Evolutionary conservation across 2,329 filamentous ascomycete genomes (phyloP), one percentile per base, ranked within the genome.

Genomic region (Ascochyta fabae): DNA sequence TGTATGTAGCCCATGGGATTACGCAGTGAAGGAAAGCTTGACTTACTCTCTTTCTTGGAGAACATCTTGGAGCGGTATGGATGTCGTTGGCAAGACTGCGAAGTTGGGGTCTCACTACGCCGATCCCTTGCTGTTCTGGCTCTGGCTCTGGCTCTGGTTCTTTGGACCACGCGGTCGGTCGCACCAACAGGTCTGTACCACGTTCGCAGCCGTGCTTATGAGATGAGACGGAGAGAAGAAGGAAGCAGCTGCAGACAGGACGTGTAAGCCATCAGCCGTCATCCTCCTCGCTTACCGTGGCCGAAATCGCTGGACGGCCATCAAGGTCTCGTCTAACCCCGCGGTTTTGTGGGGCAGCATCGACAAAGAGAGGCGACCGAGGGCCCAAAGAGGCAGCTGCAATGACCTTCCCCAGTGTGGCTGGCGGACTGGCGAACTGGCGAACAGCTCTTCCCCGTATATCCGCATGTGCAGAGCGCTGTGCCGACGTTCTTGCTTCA

Each of bases 11-110:
- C 29, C 9, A 8, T 39, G 10, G 6, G 10, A 12, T n/a, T 22
- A 36, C 19, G 13, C 19, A 31, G 10, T 12, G 2, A 31, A 39
- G 38, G 35, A 47, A 19, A 33, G 24, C 46, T 44, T 44, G 35
- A 68, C 72, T 69, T 47, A 74, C 72, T 69, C 45, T 73, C 65
- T 58, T 69, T 71, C 52, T 59, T 68, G 52, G 56, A 65, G 44
- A 72, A 71, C 72, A 75, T 75, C 12, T 27, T 65, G 56, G 31
- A 16, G 19, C 31, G 39, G 10, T 54, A 24, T 33, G 12, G 48
- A 44, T 46, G 51, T 55, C 38, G 47, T 51, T 23, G 48, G 38
- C 24, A 29, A 36, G 36, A 41, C 31, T 4, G 33, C 12, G 7
- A 51, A 33, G 33, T 33, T 6, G 42, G 43, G 26, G 10, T 34